phyloP scores from a whole-genome alignment of 129 eudicot species.

The Pseudognaphalium luteoalbum region DNA sequence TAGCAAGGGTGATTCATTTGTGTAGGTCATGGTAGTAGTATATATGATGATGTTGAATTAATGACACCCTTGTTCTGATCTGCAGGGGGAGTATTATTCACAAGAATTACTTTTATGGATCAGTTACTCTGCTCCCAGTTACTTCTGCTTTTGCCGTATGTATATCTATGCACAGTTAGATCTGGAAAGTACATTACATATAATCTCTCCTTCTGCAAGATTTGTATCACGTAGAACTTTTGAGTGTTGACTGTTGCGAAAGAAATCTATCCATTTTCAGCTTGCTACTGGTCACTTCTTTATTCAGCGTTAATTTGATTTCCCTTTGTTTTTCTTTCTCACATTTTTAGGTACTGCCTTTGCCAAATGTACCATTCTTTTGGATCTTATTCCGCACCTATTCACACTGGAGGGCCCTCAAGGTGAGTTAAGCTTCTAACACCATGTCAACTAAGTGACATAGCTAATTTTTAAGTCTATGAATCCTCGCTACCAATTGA shows the following conservation, averaged over 20 bases:
- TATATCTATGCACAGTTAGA: conserved; percentile 2
- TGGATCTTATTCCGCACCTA: conserved; percentile 87
- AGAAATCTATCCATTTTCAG: background rate
- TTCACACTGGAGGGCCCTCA: conserved; percentile 92
- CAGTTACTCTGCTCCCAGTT: conserved; percentile 79
- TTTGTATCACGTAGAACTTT: conserved; percentile 8
- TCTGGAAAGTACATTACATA: background rate
- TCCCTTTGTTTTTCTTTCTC: background rate
- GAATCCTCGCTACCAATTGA: background rate
- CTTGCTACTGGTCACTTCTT: background rate
- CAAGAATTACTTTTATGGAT: conserved; percentile 88
- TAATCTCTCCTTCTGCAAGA: background rate
- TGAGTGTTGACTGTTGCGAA: background rate
- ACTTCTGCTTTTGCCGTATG: conserved; percentile 76
- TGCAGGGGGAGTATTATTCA: conserved; percentile 82
- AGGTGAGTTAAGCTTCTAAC: conserved; percentile 51
- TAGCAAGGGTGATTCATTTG: background rate
- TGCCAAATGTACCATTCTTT: conserved; percentile 96
- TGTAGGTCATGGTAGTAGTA: background rate
- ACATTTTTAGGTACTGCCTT: conserved; percentile 68
- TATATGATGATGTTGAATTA: conserved; percentile 12
- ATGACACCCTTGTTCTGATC: conserved; percentile 13
- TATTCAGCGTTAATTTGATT: conserved; percentile 2
- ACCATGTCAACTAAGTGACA: background rate
- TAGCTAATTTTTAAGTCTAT: conserved; percentile 5